Conservation (phyloP, 257 asterid species). For the Osmanthus fragrans region DNA sequence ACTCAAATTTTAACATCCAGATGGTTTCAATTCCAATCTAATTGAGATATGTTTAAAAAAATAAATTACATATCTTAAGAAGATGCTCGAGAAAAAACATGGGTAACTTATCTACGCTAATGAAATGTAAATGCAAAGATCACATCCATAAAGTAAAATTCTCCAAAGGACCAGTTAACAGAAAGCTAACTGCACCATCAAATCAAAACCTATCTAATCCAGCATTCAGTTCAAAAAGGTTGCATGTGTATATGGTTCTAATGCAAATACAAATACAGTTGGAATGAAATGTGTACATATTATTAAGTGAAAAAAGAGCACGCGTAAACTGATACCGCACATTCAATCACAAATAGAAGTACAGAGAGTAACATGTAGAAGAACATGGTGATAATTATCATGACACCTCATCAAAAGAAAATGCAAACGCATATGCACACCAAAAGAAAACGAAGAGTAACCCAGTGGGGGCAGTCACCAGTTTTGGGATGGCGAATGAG, state of each 20-base stretch:
- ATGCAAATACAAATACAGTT: background rate
- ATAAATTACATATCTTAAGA: background rate
- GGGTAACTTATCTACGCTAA: background rate
- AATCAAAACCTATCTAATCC: background rate
- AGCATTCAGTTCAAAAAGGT: slow-evolving; percentile 1
- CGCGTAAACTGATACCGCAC: background rate
- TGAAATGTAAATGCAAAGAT: background rate
- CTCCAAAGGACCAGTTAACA: background rate
- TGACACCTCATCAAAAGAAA: background rate
- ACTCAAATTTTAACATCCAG: background rate
- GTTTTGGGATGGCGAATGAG: background rate
- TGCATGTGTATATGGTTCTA: too few relatives aligned
- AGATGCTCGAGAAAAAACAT: background rate
- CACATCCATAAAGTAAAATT: background rate
- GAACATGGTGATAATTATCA: background rate
- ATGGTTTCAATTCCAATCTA: slow-evolving; percentile 1
- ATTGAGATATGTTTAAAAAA: background rate
- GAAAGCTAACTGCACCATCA: slow-evolving; percentile 11
- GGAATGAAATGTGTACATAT: background rate
- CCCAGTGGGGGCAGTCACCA: background rate
- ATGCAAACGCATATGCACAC: background rate
- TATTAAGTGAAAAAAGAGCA: background rate
- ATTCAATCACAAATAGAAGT: background rate
- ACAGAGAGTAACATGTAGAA: background rate
- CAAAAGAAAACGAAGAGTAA: background rate